phyloP scores from a whole-genome alignment of 1,139 yeast genomes.

The Starmera stellimalicola region DNA sequence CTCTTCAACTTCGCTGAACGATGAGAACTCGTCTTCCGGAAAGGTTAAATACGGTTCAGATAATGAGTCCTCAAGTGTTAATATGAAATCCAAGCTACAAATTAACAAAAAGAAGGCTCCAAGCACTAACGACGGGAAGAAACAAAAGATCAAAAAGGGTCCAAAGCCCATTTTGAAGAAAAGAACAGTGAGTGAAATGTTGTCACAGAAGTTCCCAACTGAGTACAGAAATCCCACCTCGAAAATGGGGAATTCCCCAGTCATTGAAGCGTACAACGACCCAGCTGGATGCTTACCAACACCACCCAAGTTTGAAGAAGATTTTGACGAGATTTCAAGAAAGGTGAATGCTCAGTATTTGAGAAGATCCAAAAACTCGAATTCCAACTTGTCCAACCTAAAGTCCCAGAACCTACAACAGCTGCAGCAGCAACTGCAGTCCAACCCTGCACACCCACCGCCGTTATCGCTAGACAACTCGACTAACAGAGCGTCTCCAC shows the following conservation, averaged over 20 bases:
- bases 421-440: neutral
- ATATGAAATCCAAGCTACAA: slow-evolving; percentile 10
- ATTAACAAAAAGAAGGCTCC: slow-evolving; percentile 12
- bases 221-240: slow-evolving; percentile 7
- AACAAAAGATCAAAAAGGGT: slow-evolving; percentile 11
- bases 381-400: neutral
- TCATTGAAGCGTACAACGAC: slow-evolving; percentile 3
- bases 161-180: slow-evolving; percentile 75
- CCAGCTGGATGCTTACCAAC: slow-evolving; percentile 17
- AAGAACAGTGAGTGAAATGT: slow-evolving; percentile 66
- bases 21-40: slow-evolving; percentile 2
- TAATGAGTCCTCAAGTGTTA: slow-evolving; percentile 27
- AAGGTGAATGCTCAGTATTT: slow-evolving; percentile 45
- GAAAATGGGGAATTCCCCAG: slow-evolving; percentile 4
- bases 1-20: slow-evolving; percentile 21
- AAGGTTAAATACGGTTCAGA: slow-evolving; percentile 29
- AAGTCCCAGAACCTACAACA: neutral
- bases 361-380: neutral
- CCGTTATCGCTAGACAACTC: neutral
- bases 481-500: neutral
- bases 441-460: neutral
- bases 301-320: slow-evolving; percentile 36
- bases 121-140: slow-evolving; percentile 6
- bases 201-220: slow-evolving; percentile 20
- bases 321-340: slow-evolving; percentile 49